Evolutionary conservation across 2,329 filamentous ascomycete species (phyloP), one percentile per base, ranked within the genome.

Genomic region (Pestalotiopsis sp.): DNA sequence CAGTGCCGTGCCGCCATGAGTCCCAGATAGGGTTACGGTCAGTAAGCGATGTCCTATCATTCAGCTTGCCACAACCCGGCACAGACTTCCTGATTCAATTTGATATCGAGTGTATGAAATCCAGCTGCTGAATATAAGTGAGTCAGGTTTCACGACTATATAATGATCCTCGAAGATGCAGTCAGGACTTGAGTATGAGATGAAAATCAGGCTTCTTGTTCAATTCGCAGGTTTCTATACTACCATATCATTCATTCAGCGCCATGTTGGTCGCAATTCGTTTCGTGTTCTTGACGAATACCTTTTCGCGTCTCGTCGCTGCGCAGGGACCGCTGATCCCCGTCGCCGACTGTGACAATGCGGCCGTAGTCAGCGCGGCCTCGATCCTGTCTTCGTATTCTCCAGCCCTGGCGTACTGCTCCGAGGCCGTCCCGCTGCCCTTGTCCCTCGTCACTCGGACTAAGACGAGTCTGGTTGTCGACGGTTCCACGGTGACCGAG

Each of bases 121-220:
- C 2, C 3, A 3, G 1, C 1, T 17, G 4, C 4, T 52, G 0
- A 20, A 10, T 52, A 1, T 20, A 0, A 52, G n/a, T n/a, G 14
- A 17, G 44, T 17, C 44, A 22, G 10, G 3, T 9, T 44, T 52
- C 17, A n/a, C 0, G 1, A n/a, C 44, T 10, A 52, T 52, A 52
- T 52, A 52, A 52, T 52, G 20, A 20, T 17, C 13, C 17, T 44
- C 40, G n/a, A n/a, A 20, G 10, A 3, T 52, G 14, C n/a, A 10
- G 3, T 52, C 44, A 20, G 3, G 2, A n/a, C 44, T 35, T 35
- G 0, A 0, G 6, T 52, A 10, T n/a, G 17, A 7, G n/a, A 14
- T 22, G 44, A n/a, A 52, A 7, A n/a, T 1, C 40, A 48, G 40
- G 20, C n/a, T 52, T 52, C 44, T 52, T 9, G 20, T 20, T 52